Evolutionary conservation across 495 filamentous ascomycete species (phyloP), one percentile per base, ranked within the genome.

Genomic region (Penicillium angulare): DNA sequence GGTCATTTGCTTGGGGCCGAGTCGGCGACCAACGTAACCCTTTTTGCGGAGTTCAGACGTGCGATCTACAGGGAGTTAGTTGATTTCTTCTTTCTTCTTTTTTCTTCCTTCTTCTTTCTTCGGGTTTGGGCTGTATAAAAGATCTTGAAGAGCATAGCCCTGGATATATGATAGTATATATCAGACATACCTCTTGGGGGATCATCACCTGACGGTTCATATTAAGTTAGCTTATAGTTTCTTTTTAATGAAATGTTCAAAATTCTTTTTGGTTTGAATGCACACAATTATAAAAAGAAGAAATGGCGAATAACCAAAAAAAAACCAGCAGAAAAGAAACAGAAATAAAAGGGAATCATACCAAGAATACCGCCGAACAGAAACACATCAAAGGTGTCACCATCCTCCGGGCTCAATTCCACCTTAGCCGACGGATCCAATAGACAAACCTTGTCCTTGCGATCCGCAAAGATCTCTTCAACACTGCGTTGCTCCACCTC

Each of bases 1-100:
- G 7, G 93, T 97, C 93, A 98, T 97, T 69, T 98, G 93, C 57
- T 91, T 83, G 13, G 92, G 90, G 0, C 95, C 95, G 36, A 98
- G 76, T 52, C 92, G 81, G 47, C 93, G 86, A 36, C 92, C 91
- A 54, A 84, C 75, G 61, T 92, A 98, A 20, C 95, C 95, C 67
- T 96, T 95, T 64, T 88, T 89, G 20, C 93, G 83, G 41, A 98
- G 74, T 63, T 98, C 93, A 9, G 88, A 89, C 1, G 93, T 98
- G 33, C 93, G 85, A 71, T 98, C 95, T 96, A 52, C 10, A 15
- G 15, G n/a, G n/a, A n/a, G n/a, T n/a, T n/a, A n/a, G 29, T 54
- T 33, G 56, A 48, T 18, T 23, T 21, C 27, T 26, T 20, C 8
- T 33, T 15, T 43, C 23, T 35, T 32, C 12, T n/a, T 35, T 7